Conservation (phyloP, 306 rosid species). For the Cicer arietinum region DNA sequence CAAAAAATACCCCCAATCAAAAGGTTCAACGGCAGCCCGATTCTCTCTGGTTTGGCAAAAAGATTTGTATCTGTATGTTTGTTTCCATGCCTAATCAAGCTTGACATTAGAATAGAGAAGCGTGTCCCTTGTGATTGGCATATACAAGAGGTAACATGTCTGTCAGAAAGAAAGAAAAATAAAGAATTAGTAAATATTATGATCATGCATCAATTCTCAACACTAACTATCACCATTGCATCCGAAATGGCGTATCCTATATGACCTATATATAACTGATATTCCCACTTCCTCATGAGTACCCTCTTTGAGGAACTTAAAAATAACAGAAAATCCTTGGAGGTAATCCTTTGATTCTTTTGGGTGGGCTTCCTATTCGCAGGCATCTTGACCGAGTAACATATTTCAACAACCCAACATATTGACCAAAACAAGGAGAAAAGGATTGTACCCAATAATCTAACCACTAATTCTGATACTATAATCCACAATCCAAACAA, state of each 20-base stretch:
- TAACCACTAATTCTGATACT: not conserved
- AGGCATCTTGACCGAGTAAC: not conserved
- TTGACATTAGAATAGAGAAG: constrained; percentile 88
- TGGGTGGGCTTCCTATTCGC: not conserved
- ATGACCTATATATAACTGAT: constrained; percentile 11
- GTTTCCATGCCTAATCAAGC: constrained; percentile 64
- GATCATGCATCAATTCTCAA: constrained; percentile 22
- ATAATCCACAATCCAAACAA: constrained; percentile 1
- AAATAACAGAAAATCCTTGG: not conserved
- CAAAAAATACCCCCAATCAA: constrained; percentile 44
- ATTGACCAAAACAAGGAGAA: not conserved
- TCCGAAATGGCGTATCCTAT: not conserved
- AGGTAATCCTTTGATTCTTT: not conserved
- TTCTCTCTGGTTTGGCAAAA: constrained; percentile 42
- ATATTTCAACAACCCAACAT: not conserved
- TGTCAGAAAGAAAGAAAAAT: constrained; percentile 39
- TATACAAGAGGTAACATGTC: constrained; percentile 69
- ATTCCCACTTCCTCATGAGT: not conserved
- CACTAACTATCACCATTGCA: constrained; percentile 13
- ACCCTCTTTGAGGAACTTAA: constrained; percentile 1
- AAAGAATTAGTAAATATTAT: constrained; percentile 26
- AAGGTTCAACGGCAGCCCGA: constrained; percentile 47
- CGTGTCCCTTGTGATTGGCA: constrained; percentile 90
- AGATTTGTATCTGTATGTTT: constrained; percentile 28
- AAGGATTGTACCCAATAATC: not conserved